phyloP scores from a whole-genome alignment of 139 green algal species.

The Chlamydomonas applanata region DNA sequence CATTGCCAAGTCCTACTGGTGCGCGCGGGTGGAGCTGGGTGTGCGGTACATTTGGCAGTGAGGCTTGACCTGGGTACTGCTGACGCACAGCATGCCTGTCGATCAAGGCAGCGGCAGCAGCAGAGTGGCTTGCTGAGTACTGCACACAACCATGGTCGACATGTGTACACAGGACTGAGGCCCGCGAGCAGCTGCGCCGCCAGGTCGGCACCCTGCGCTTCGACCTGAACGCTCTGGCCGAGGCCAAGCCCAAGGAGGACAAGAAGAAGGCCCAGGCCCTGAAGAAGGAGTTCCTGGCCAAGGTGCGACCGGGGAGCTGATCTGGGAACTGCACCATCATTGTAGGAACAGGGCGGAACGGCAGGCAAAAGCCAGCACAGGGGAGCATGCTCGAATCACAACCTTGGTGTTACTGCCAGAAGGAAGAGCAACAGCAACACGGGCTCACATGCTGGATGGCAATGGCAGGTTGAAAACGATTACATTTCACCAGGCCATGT shows the following conservation, averaged over 20 bases:
- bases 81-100: too few relatives aligned
- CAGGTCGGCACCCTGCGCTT: conserved; percentile 88
- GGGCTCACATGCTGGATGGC: too few relatives aligned
- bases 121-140: background rate
- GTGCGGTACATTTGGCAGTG: background rate
- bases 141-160: background rate
- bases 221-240: conserved; percentile 82
- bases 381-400: too few relatives aligned
- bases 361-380: too few relatives aligned
- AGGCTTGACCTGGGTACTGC: background rate
- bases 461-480: too few relatives aligned
- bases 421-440: too few relatives aligned
- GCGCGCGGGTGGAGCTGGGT: conserved; percentile 18
- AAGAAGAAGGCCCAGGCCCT: conserved; percentile 71
- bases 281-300: conserved; percentile 73
- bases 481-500: too few relatives aligned
- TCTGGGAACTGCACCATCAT: background rate
- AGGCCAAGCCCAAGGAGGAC: conserved; percentile 68
- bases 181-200: conserved; percentile 80
- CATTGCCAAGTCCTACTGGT: conserved; percentile 91
- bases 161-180: conserved; percentile 66
- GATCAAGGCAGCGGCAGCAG: background rate
- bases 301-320: conserved; percentile 50
- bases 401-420: too few relatives aligned
- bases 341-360: too few relatives aligned